These are phyloP conservation scores for Lithohypha guttulata DNA, from an alignment of 2,329 filamentous ascomycete species.

Conservation along the genomic window DNA sequence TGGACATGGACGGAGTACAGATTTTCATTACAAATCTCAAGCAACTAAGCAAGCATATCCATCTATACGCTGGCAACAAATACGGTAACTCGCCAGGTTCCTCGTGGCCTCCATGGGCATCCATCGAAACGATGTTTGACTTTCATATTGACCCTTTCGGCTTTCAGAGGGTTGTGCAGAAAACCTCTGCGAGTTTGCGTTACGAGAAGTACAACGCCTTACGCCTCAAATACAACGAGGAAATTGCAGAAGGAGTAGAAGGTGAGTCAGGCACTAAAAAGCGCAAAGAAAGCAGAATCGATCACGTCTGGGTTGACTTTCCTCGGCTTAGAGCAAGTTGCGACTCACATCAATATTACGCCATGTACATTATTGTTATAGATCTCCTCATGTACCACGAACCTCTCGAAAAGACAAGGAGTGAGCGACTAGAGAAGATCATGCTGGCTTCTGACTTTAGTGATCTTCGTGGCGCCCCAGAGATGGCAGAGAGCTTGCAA, in stretches of 20 bases:
- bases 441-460: conserved; percentile 98
- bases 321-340: conserved; percentile 89
- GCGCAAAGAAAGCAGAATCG: conserved; percentile 65
- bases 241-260: conserved; percentile 52
- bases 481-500: conserved; percentile 84
- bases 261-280: conserved; percentile 33
- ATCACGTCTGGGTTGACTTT: conserved; percentile 95
- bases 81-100: conserved; percentile 79
- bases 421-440: conserved; percentile 90
- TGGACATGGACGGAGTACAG: conserved; percentile 95
- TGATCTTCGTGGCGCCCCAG: conserved; percentile 82
- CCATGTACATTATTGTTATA: conserved; percentile 94
- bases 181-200: conserved; percentile 84
- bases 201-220: conserved; percentile 98
- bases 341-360: conserved; percentile 94
- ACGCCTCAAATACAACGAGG: conserved; percentile 92
- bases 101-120: conserved; percentile 96
- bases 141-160: conserved; percentile 89
- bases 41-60: conserved; percentile 75
- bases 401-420: conserved; percentile 92
- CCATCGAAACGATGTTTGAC: conserved; percentile 97
- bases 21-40: conserved; percentile 96
- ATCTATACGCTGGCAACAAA: conserved; percentile 86
- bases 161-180: conserved; percentile 95
- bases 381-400: conserved; percentile 95